These are phyloP conservation scores for Hibiscus mutabilis DNA, from an alignment of 345 rosid species.

Conservation along the genomic window DNA sequence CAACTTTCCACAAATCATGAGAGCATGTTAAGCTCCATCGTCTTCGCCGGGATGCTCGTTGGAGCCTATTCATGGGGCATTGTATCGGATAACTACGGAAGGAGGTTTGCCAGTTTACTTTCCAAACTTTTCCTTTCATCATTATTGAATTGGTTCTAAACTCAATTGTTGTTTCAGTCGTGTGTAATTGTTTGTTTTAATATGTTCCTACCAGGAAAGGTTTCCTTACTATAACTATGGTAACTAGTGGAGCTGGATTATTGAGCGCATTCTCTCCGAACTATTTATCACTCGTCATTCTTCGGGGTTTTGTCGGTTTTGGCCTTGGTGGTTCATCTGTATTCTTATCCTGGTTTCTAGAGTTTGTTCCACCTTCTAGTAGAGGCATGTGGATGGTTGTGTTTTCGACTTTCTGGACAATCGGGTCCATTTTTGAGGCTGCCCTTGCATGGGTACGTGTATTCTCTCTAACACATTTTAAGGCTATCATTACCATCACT, in stretches of 20 bases:
- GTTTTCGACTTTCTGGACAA: constrained; percentile 46
- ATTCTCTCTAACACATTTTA: neutral
- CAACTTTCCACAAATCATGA: constrained; percentile 31
- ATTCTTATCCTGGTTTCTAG: constrained; percentile 46
- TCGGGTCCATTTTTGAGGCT: constrained; percentile 52
- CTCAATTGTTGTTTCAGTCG: too few species aligned
- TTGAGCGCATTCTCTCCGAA: constrained; percentile 49
- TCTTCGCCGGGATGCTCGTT: constrained; percentile 40
- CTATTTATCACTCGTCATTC: constrained; percentile 25
- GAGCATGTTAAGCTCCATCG: constrained; percentile 30
- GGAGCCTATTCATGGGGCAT: constrained; percentile 52
- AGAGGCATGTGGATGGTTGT: constrained; percentile 62
- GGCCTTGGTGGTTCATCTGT: constrained; percentile 61
- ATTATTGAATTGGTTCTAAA: too few species aligned
- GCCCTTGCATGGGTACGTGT: constrained; percentile 48
- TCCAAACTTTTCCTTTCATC: too few species aligned
- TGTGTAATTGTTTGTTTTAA: neutral
- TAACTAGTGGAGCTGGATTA: constrained; percentile 49
- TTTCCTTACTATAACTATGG: constrained; percentile 31
- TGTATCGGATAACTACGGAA: constrained; percentile 35
- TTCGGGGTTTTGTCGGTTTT: constrained; percentile 50
- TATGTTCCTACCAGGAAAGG: constrained; percentile 31
- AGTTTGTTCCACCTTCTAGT: constrained; percentile 48
- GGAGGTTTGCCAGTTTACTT: constrained; percentile 21
- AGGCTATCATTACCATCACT: neutral